Base-by-base conservation (phyloP, 2,329 filamentous ascomycete species). In the Emergomyces pasteurianus region DNA sequence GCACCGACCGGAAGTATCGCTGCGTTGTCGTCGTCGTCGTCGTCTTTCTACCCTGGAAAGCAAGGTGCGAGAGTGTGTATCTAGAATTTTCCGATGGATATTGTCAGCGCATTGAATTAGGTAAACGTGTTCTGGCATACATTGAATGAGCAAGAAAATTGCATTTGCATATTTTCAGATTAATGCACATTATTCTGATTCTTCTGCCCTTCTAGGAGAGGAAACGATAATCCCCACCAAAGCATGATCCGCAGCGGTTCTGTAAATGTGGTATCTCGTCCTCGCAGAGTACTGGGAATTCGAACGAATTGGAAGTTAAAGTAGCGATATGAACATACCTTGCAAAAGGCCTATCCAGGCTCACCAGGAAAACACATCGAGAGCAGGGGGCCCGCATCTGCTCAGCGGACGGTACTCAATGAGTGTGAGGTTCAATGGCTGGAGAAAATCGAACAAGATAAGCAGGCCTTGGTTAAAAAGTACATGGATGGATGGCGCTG, bases 231-330 rank as follows among this genome's bases (percentile, higher is more conserved):
- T 70, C 69, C 70, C 70, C 31, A 10, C 49, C 14, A 36, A 71
- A 77, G 76, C 77, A 78, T 86, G 82, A 84, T 82, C 81, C 82
- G 83, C 84, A 86, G 84, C 84, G 84, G 84, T 86, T 86, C 83
- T 85, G 77, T 71, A 73, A 71, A 71, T 65, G 47, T 63, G 64
- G 68, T 53, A 28, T 53, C n/a, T 59, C 58, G 34, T 53, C 58
- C 8, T 49, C 43, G 21, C 21, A 56, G 55, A 28, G 46, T 52
- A 10, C 26, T 26, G 28, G 26, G 14, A n/a, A 34, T 47, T 38
- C 12, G 21, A 40, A 52, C 16, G 38, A 63, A 34, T 21, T 43
- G 58, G 52, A 46, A 38, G 12, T n/a, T 14, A 38, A 49, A 16
- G 21, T 12, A 49, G 54, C 61, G 36, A 31, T 49, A n/a, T 58